Conservation (phyloP, 2,329 filamentous ascomycete species). For the Fusarium ambrosium region DNA sequence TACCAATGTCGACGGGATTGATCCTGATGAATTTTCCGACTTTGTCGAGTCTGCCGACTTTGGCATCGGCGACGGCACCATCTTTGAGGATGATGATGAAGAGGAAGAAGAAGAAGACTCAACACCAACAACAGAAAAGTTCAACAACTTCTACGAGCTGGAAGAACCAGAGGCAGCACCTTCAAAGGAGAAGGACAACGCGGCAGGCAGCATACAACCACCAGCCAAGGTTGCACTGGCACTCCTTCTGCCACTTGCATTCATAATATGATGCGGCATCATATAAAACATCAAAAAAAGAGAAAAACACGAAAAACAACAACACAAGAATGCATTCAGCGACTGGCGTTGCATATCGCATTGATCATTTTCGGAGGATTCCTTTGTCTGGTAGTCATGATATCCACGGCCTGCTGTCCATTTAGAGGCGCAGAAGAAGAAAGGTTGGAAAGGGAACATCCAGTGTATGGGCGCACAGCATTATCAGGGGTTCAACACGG, state of each 20-base stretch:
- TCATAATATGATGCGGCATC: constrained; percentile 19
- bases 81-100: not conserved
- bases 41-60: constrained; percentile 20
- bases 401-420: constrained; percentile 12
- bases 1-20: constrained; percentile 12
- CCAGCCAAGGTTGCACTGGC: constrained; percentile 16
- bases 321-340: constrained; percentile 21
- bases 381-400: constrained; percentile 23
- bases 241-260: constrained; percentile 31
- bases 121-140: not conserved
- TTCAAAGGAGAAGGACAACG: constrained; percentile 19
- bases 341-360: constrained; percentile 25
- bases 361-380: constrained; percentile 4
- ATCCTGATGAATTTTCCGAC: constrained; percentile 5
- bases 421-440: not conserved
- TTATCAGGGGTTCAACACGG: constrained; percentile 1
- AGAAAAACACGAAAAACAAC: not conserved
- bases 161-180: constrained; percentile 14
- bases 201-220: constrained; percentile 14
- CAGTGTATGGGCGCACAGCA: constrained; percentile 8
- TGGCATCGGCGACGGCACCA: constrained; percentile 9
- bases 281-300: not conserved
- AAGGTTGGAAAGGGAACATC: not conserved
- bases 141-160: constrained; percentile 26
- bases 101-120: not conserved